Evolutionary conservation across 2,329 filamentous ascomycete species (phyloP).

Genomic region (Nectriaceae sp.): DNA sequence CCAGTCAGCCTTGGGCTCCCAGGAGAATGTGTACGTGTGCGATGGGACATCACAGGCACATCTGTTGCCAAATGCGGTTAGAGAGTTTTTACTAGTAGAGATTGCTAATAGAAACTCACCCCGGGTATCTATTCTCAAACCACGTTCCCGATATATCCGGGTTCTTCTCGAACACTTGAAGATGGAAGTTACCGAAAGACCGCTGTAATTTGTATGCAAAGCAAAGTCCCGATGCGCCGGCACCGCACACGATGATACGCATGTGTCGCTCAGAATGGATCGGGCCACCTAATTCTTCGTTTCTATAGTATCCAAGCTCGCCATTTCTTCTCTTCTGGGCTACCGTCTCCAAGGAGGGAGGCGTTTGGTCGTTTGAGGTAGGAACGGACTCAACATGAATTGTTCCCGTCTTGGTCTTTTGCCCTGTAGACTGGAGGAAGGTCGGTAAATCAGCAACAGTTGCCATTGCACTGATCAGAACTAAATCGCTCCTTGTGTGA

Average conservation of each 20-base stretch:
- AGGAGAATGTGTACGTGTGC: not conserved
- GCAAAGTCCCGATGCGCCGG: not conserved
- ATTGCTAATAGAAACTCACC: not conserved
- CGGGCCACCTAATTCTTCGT: not conserved
- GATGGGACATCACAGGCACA: not conserved
- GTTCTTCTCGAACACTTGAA: not conserved
- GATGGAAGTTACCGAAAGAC: not conserved
- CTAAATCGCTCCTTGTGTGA: too few species aligned
- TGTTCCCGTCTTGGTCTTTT: too few species aligned
- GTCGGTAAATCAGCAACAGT: too few species aligned
- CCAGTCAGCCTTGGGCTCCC: not conserved
- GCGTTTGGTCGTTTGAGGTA: too few species aligned
- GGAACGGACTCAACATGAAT: too few species aligned
- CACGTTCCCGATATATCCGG: not conserved
- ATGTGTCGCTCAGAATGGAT: not conserved
- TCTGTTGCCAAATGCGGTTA: too few species aligned
- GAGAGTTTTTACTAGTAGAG: not conserved
- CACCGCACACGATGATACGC: not conserved
- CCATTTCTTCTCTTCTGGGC: not conserved
- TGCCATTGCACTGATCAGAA: too few species aligned
- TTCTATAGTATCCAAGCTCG: not conserved
- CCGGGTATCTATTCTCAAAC: not conserved
- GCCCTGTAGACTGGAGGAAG: too few species aligned
- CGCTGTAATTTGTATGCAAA: not conserved
- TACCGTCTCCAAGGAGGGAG: too few species aligned